Evolutionary conservation across 257 asterid species (phyloP), one percentile per base, ranked within the genome.

Genomic region (Solanum tarapatanum): DNA sequence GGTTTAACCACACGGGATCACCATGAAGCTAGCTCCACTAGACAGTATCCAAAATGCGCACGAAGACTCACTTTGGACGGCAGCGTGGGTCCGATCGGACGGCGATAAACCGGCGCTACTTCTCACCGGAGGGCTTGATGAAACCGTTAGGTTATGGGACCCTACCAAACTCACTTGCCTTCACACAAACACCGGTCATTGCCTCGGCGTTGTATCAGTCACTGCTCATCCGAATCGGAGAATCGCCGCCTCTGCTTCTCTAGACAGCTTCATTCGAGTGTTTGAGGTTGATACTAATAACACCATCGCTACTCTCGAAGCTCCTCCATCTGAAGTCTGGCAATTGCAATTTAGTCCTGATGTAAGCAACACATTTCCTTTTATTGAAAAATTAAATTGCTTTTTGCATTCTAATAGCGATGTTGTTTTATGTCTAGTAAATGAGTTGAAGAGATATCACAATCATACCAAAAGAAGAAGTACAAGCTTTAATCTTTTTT

Each of bases 291-390:
- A 91, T 64, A 92, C 96, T 35, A 97, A 96, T 90, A 87, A 92
- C 35, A 95, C 98, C 30, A 92, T 96, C 85, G 98, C 98, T 37
- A 92, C 99, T 35, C 96, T 97, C 69, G 99, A 95, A 93, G 96
- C 99, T 88, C 97, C 99, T n/a, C 97, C 99, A 0, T 96, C 99
- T 75, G 99, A 97, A 93, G 98, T 97, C 84, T 97, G 99, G 99
- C 98, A 97, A 86, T 48, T 97, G 93, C 92, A 92, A 85, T 97
- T 97, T 91, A 96, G 93, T 88, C 98, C 98, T 23, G 92, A 92
- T 96, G 99, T 95, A 86, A 48, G 88, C 6, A 69, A 43, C 36
- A 26, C 13, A 24, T 66, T 24, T 66, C 28, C 8, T 66, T 24
- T 26, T 24, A 26, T 26, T 66, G 70, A 8, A 41, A 69, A 33